Base-by-base conservation (phyloP, 345 rosid species). In the Aquilaria yunnanensis region DNA sequence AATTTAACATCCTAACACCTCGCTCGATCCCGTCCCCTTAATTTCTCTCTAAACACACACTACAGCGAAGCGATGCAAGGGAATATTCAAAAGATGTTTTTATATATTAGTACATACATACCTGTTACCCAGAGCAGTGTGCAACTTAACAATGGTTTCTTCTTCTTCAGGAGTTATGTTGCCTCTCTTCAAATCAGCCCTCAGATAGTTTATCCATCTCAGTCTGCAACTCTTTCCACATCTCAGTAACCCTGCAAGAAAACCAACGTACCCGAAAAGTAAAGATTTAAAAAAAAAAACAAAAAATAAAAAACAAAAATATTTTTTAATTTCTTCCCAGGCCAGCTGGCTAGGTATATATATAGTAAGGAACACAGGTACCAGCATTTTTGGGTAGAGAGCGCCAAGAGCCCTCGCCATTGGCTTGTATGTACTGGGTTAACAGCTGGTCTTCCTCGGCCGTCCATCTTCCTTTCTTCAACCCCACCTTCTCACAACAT, bases 141-240 rank as follows among this genome's bases (percentile, higher is more conserved):
- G 98, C 81, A 92, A 69, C 77, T 83, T 79, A 23, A 92, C 84
- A 50, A 92, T 89, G 74, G 70, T 79, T 23, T 83, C 83, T 71
- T 92, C 92, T 56, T 92, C 98, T 49, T 82, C 80, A 31, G 86
- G 12, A 16, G 92, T 82, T 51, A 92, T 81, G 66, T 89, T 87
- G 23, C 98, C 98, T 82, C 90, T 86, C 76, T 87, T 92, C 73
- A 92, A 60, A 56, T 80, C 96, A 56, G 78, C 65, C 76, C 89
- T 92, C 64, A 92, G 72, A 71, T 92, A 89, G 67, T 92, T 92
- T 46, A 87, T 85, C 98, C 98, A 92, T 78, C 98, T 89, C 69
- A 92, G 72, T 70, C 98, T 81, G 67, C 98, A 92, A 47, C 98
- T 92, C 82, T 92, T 92, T 10, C 98, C 98, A 63, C 98, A 92